Percentiles rank a stretch among this genome's conserved stretches.
These are phyloP conservation scores for Sclerotinia subarctica DNA, from an alignment of 2,329 filamentous ascomycete species.

Conservation along the genomic window DNA sequence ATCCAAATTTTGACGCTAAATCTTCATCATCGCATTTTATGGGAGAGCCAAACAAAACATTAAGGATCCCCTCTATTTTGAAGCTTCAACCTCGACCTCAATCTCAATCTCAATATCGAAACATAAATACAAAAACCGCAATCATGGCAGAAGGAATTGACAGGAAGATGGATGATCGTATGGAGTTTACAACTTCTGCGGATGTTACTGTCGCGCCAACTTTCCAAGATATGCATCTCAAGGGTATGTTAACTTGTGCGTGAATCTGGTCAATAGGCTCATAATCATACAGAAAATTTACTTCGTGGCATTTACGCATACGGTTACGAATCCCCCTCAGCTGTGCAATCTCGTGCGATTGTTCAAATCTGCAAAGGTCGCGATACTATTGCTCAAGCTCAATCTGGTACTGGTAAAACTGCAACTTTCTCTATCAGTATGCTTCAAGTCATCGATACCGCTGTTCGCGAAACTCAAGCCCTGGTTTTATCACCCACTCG, in stretches of 20 bases:
- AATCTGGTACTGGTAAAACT: constrained; percentile 95
- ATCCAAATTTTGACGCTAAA: constrained; percentile 25
- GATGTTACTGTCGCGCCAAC: constrained; percentile 94
- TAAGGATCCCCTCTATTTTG: constrained; percentile 9
- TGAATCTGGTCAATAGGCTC: background rate
- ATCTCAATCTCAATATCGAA: background rate
- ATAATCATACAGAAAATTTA: constrained; percentile 67
- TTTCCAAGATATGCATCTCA: constrained; percentile 90
- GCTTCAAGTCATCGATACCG: constrained; percentile 92
- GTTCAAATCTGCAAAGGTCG: constrained; percentile 99
- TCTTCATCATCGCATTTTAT: constrained; percentile 17
- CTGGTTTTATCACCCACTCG: constrained; percentile 93
- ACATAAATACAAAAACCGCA: constrained; percentile 25
- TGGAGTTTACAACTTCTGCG: constrained; percentile 98
- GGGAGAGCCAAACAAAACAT: background rate
- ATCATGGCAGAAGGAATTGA: constrained; percentile 88
- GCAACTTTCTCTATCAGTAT: constrained; percentile 96
- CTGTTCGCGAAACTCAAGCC: constrained; percentile 87
- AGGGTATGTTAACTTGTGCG: constrained; percentile 50
- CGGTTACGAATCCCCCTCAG: constrained; percentile 96
- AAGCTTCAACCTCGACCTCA: background rate
- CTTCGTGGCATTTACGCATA: constrained; percentile 97
- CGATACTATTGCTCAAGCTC: constrained; percentile 96
- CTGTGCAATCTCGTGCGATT: constrained; percentile 95
- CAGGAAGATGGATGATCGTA: constrained; percentile 88